Evolutionary conservation across 2,329 filamentous ascomycete genomes (phyloP).

Genomic region (Keithomyces neogunnii): DNA sequence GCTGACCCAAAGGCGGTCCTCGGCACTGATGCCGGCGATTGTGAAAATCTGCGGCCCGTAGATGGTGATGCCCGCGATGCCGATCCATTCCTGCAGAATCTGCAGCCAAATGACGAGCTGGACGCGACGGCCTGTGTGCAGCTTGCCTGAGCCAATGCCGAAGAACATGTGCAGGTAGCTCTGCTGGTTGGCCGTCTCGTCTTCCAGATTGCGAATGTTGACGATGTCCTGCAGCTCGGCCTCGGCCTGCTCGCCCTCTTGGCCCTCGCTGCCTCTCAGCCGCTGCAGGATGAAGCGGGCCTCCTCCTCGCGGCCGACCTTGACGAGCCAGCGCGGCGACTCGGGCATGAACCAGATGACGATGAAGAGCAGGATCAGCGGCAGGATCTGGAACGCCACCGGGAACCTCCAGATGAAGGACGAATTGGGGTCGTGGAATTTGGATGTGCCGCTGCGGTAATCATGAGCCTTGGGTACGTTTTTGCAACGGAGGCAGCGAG

Average conservation of each 20-base stretch:
- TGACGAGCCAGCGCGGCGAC: slow-evolving; percentile 58
- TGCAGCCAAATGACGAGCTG: slow-evolving; percentile 65
- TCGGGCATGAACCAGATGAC: slow-evolving; percentile 62
- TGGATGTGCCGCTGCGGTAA: slow-evolving; percentile 40
- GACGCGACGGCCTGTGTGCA: slow-evolving; percentile 59
- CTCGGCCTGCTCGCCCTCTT: slow-evolving; percentile 45
- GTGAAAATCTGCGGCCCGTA: slow-evolving; percentile 52
- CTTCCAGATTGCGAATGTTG: slow-evolving; percentile 53
- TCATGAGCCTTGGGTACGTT: background rate
- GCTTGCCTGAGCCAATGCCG: slow-evolving; percentile 53
- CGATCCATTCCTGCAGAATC: slow-evolving; percentile 63
- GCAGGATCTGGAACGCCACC: slow-evolving; percentile 61
- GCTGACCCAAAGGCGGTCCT: slow-evolving; percentile 55
- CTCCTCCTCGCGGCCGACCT: slow-evolving; percentile 57
- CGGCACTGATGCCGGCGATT: slow-evolving; percentile 55
- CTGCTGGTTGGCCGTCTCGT: slow-evolving; percentile 46
- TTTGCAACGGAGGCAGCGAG: background rate
- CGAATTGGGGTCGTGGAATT: slow-evolving; percentile 48
- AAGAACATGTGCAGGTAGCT: slow-evolving; percentile 61
- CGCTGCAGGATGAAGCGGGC: slow-evolving; percentile 56
- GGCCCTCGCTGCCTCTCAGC: slow-evolving; percentile 50
- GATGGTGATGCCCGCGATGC: slow-evolving; percentile 61
- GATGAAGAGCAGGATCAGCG: slow-evolving; percentile 47
- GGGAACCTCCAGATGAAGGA: slow-evolving; percentile 60
- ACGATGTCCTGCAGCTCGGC: slow-evolving; percentile 62